Evolutionary conservation across 2,329 filamentous ascomycete genomes (phyloP).

Genomic region (Pestalotiopsis sp.): DNA sequence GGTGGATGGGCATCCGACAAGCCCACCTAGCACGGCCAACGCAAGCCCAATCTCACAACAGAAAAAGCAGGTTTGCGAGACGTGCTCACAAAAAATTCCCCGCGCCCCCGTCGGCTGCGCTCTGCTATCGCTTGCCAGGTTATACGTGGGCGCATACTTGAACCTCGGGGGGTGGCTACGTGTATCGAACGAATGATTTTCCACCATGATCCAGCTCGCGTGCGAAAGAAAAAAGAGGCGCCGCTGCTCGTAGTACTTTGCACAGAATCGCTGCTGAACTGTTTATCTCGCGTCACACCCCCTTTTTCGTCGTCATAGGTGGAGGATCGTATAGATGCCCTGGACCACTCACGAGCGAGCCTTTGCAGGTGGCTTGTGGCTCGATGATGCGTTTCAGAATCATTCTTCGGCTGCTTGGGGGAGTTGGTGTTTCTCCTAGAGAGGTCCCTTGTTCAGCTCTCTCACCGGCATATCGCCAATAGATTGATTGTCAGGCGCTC

Average conservation of each 20-base stretch:
- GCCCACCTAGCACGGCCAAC: background rate
- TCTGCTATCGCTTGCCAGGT: background rate
- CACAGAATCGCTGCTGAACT: background rate
- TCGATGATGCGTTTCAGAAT: background rate
- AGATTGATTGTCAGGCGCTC: background rate
- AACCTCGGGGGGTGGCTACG: background rate
- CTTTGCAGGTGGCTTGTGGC: background rate
- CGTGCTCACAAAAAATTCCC: background rate
- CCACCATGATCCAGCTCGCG: background rate
- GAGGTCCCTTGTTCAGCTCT: background rate
- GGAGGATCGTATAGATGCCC: constrained; percentile 8
- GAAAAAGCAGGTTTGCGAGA: constrained; percentile 7
- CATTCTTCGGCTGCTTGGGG: background rate
- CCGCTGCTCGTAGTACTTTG: background rate
- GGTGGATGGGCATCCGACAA: background rate
- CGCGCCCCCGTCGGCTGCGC: background rate
- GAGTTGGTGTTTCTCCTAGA: background rate
- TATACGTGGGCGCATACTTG: background rate
- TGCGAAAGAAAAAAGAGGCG: background rate
- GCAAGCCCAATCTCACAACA: background rate
- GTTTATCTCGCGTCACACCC: background rate
- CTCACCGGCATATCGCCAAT: background rate
- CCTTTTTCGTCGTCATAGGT: constrained; percentile 6
- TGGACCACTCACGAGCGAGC: background rate
- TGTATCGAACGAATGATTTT: background rate